Evolutionary conservation across 2,329 filamentous ascomycete species (phyloP).

Genomic region (Dothideomycetidae sp.): DNA sequence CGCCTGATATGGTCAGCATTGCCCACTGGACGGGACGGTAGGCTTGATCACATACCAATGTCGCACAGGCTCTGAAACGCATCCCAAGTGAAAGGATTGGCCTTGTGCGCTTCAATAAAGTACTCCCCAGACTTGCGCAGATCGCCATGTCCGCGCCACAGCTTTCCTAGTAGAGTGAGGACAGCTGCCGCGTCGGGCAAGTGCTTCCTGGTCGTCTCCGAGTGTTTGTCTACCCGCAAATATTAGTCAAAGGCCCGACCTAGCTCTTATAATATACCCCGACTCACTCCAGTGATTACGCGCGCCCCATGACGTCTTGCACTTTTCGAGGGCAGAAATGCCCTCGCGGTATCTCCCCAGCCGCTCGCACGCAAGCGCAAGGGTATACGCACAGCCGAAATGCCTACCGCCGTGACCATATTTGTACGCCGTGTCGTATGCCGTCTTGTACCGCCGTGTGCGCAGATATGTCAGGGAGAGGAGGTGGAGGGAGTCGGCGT

Average conservation of each 20-base stretch:
- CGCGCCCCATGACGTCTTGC: conserved; percentile 58
- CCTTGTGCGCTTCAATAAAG: conserved; percentile 76
- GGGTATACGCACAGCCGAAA: conserved; percentile 78
- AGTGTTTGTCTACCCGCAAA: conserved; percentile 48
- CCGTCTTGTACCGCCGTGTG: conserved; percentile 68
- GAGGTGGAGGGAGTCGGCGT: conserved; percentile 67
- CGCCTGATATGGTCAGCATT: conserved; percentile 38
- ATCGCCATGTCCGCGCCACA: conserved; percentile 68
- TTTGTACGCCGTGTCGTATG: conserved; percentile 67
- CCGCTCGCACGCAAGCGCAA: conserved; percentile 73
- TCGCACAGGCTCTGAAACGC: conserved; percentile 82
- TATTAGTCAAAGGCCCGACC: conserved; percentile 2
- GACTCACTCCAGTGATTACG: conserved; percentile 63
- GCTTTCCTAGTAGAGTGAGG: conserved; percentile 71
- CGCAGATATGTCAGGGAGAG: conserved; percentile 74
- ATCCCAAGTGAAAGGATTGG: conserved; percentile 97
- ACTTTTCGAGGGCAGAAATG: conserved; percentile 69
- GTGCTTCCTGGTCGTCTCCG: conserved; percentile 56
- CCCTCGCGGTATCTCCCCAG: conserved; percentile 71
- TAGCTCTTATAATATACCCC: neutral
- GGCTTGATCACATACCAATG: conserved; percentile 47
- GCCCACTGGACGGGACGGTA: too few species aligned
- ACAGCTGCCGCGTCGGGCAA: conserved; percentile 72
- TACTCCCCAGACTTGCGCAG: conserved; percentile 70
- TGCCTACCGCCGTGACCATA: conserved; percentile 58